phyloP scores from a whole-genome alignment of 768 basidiomycete genomes.

The Tulasnella sp. region DNA sequence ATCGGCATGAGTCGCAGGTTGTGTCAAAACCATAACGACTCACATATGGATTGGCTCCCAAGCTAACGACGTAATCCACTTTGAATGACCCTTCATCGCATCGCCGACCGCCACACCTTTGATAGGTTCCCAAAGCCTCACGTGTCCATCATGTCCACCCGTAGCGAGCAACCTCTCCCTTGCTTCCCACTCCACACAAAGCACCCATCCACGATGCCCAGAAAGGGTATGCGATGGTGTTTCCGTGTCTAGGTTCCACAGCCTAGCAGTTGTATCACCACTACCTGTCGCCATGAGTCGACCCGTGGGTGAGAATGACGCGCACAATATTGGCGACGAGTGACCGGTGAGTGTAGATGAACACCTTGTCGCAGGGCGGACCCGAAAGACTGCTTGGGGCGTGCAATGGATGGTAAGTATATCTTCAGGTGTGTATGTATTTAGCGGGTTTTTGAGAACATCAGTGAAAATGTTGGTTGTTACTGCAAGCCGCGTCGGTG shows the following conservation, averaged over 20 bases:
- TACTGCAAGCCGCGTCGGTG: slow-evolving; percentile 69
- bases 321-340: slow-evolving; percentile 84
- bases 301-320: slow-evolving; percentile 91
- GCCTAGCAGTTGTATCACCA: slow-evolving; percentile 80
- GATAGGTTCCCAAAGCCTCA: slow-evolving; percentile 87
- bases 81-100: slow-evolving; percentile 82
- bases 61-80: slow-evolving; percentile 89
- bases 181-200: slow-evolving; percentile 96
- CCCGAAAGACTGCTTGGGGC: slow-evolving; percentile 90
- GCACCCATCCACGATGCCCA: slow-evolving; percentile 92
- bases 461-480: slow-evolving; percentile 75
- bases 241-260: slow-evolving; percentile 93
- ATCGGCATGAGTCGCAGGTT: slow-evolving; percentile 4
- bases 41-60: slow-evolving; percentile 96
- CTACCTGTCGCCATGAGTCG: slow-evolving; percentile 85
- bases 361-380: slow-evolving; percentile 86
- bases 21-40: slow-evolving; percentile 22
- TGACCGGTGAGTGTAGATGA: slow-evolving; percentile 91
- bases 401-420: slow-evolving; percentile 80
- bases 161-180: slow-evolving; percentile 83
- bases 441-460: slow-evolving; percentile 56
- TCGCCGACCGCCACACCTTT: slow-evolving; percentile 81
- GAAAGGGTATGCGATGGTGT: slow-evolving; percentile 74
- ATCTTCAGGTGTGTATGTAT: slow-evolving; percentile 70
- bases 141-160: slow-evolving; percentile 89